Evolutionary conservation across 108 stramenopile genomes (phyloP), one percentile per base, ranked within the genome.

Genomic region (Cyclotella sp.): DNA sequence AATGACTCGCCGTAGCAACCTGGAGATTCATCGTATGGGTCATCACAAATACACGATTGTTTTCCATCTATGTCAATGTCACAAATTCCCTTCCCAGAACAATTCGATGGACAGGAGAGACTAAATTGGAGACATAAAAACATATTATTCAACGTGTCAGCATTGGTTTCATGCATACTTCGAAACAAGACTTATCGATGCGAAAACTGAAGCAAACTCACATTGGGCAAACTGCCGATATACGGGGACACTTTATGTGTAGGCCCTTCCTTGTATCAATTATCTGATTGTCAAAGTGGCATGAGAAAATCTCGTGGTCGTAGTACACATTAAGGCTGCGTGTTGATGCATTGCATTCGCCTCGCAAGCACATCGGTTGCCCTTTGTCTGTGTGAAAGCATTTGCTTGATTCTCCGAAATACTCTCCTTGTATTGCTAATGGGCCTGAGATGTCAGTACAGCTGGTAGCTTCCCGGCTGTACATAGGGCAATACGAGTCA

Each of bases 21-120:
- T 19, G 70, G 78, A 9, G 78, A 57, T 18, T 66, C 42, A 66
- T 79, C 78, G 57, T 72, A 79, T 24, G 78, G 78, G 66, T 79
- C 71, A 27, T 79, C 78, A 66, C 78, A 79, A 18, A 79, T 79
- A 21, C 78, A 79, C 0, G 71, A 54, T 53, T 72, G 71, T 16
- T 72, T 72, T n/a, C 78, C 78, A 12, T 79, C 65, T 60, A 70
- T 71, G 53, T 66, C 78, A 52, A 59, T 70, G 34, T 79, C 78
- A n/a, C 78, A 79, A 19, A 79, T 71, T 59, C 78, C 78, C 49
- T 46, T 71, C 11, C 64, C 78, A 39, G 78, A 72, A 49, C 78
- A 79, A 66, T 72, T 79, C 14, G 78, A 79, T 26, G 78, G 78
- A 24, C 78, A 79, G 9, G 55, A 54, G n/a, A 79, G 63, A 51